phyloP scores from a whole-genome alignment of 257 asterid species.

The Gentiana straminea region DNA sequence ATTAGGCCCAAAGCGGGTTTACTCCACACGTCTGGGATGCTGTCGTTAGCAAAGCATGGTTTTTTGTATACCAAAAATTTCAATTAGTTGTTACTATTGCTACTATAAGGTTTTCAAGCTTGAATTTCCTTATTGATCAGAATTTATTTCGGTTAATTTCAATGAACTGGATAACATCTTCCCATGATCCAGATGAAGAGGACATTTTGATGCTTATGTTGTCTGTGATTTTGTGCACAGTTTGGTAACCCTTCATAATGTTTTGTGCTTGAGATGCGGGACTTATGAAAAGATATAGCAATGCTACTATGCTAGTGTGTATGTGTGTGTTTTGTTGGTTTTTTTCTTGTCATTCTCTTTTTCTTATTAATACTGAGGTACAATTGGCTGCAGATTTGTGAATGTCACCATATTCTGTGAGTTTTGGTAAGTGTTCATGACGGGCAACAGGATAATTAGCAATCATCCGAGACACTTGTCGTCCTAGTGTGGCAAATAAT shows the following conservation, averaged over 20 bases:
- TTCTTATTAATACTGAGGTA: constrained; percentile 2
- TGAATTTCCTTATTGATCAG: not conserved
- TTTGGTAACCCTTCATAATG: too few relatives aligned
- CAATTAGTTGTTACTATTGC: too few relatives aligned
- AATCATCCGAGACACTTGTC: not conserved
- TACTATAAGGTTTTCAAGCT: not conserved
- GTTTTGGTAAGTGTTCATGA: constrained; percentile 6
- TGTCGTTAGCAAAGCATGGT: too few relatives aligned
- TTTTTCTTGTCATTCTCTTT: constrained; percentile 1
- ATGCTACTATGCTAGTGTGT: too few relatives aligned
- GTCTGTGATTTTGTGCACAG: too few relatives aligned
- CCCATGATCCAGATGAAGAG: not conserved
- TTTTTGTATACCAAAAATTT: too few relatives aligned
- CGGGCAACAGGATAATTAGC: not conserved
- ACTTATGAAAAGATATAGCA: too few relatives aligned
- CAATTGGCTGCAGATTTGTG: constrained; percentile 9
- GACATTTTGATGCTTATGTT: not conserved
- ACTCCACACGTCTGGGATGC: too few relatives aligned
- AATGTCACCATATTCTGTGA: constrained; percentile 1
- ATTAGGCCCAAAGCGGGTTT: too few relatives aligned
- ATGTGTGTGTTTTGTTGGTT: too few relatives aligned
- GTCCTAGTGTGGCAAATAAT: constrained; percentile 7
- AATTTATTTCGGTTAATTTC: not conserved
- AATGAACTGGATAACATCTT: not conserved
- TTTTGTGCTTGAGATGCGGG: too few relatives aligned